These are phyloP conservation scores for Sclerotiophoma versabilis DNA, from an alignment of 2,329 filamentous ascomycete species.

Conservation along the genomic window DNA sequence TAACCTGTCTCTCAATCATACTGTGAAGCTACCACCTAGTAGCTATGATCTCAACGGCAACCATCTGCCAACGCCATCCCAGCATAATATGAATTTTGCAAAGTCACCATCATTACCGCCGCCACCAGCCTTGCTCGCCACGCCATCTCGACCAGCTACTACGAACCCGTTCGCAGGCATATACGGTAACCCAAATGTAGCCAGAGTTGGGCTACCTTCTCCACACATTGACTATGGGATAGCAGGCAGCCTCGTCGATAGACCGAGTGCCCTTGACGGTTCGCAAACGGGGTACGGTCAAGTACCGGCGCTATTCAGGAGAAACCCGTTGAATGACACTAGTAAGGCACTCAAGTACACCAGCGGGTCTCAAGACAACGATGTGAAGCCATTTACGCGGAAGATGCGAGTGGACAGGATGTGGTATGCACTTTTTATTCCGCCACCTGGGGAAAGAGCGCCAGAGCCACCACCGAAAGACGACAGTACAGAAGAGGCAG, in stretches of 20 bases:
- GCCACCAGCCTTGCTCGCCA: not conserved
- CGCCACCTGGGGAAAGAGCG: not conserved
- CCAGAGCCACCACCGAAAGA: not conserved
- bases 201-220: not conserved
- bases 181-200: conserved; percentile 1
- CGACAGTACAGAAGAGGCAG: not conserved
- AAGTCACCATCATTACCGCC: not conserved
- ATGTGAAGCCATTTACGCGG: not conserved
- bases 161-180: not conserved
- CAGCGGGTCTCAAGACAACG: not conserved
- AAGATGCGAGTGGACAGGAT: not conserved
- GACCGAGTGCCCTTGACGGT: conserved; percentile 2
- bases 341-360: not conserved
- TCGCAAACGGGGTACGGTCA: not conserved
- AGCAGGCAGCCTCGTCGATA: conserved; percentile 1
- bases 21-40: not conserved
- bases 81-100: not conserved
- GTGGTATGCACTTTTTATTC: conserved; percentile 5
- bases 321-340: too few relatives aligned
- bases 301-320: not conserved
- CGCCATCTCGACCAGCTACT: not conserved
- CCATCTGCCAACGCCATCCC: not conserved
- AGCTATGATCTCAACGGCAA: not conserved
- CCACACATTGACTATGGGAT: not conserved
- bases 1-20: too few relatives aligned